Percentiles rank a stretch among this genome's conserved stretches.
phyloP scores from a whole-genome alignment of 192 early-diverging fungal genomes.

The Podila verticillata region DNA sequence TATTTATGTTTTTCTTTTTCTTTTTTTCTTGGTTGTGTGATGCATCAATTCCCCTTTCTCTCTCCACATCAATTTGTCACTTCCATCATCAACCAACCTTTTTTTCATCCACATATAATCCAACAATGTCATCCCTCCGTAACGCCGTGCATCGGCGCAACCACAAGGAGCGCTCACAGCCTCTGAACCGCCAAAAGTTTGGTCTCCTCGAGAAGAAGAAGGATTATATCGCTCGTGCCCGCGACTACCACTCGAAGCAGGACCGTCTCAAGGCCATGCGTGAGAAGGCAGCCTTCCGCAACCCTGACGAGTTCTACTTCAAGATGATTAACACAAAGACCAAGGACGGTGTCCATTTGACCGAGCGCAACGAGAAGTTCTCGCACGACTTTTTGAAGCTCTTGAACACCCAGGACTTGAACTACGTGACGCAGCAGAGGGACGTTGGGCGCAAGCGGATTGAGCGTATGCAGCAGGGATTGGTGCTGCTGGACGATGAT shows the following conservation, averaged over 20 bases:
- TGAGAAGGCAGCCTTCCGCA: slow-evolving; percentile 86
- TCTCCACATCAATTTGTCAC: too few relatives aligned
- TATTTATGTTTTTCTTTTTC: not conserved
- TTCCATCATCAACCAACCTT: slow-evolving; percentile 1
- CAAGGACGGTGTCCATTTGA: slow-evolving; percentile 84
- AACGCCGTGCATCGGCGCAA: slow-evolving; percentile 88
- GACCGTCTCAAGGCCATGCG: slow-evolving; percentile 84
- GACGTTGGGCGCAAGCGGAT: slow-evolving; percentile 85
- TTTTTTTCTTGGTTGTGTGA: not conserved
- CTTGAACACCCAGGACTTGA: slow-evolving; percentile 93
- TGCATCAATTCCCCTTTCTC: not conserved
- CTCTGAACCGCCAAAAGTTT: slow-evolving; percentile 63
- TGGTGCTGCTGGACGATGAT: slow-evolving; percentile 72
- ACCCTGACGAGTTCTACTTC: slow-evolving; percentile 99
- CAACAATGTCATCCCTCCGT: slow-evolving; percentile 71
- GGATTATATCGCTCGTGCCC: slow-evolving; percentile 96
- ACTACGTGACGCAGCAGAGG: slow-evolving; percentile 85
- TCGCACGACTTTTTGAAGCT: slow-evolving; percentile 81
- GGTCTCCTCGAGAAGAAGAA: slow-evolving; percentile 98
- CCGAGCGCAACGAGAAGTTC: slow-evolving; percentile 76
- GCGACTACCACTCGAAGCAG: slow-evolving; percentile 90
- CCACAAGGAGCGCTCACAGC: slow-evolving; percentile 90
- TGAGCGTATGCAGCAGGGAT: slow-evolving; percentile 72
- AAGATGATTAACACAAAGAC: slow-evolving; percentile 92
- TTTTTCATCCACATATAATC: not conserved